These are phyloP conservation scores for Solanum clarkiae DNA, from an alignment of 257 asterid genomes.

Conservation along the genomic window DNA sequence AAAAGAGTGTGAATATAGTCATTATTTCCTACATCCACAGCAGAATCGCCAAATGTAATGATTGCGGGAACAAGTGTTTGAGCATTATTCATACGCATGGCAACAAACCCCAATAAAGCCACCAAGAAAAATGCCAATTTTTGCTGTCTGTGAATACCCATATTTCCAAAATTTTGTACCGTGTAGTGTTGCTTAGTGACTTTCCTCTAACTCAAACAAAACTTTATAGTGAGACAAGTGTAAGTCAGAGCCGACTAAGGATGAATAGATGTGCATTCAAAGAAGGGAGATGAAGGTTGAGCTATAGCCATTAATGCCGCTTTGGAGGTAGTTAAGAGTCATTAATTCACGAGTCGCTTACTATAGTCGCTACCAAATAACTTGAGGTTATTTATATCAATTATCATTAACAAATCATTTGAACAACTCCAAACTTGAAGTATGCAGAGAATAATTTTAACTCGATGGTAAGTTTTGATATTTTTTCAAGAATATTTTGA, in stretches of 20 bases:
- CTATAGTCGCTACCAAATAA: not conserved
- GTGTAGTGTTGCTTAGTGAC: not conserved
- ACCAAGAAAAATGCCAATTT: constrained; percentile 7
- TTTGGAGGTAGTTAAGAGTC: constrained; percentile 24
- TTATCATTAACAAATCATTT: not conserved
- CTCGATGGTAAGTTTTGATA: not conserved
- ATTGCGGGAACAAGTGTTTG: constrained; percentile 73
- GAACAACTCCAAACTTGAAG: not conserved
- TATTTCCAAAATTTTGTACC: not conserved
- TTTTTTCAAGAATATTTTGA: not conserved
- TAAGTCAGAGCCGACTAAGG: not conserved
- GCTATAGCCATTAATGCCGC: constrained; percentile 37
- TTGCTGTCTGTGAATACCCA: constrained; percentile 2
- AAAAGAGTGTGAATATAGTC: constrained; percentile 49
- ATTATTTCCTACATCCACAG: constrained; percentile 81
- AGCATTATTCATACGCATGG: constrained; percentile 16
- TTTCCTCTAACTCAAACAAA: not conserved
- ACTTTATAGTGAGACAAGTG: not conserved
- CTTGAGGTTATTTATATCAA: not conserved
- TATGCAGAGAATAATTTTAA: not conserved
- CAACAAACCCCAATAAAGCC: constrained; percentile 12
- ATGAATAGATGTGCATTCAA: not conserved
- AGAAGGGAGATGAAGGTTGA: constrained; percentile 16
- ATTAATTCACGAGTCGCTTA: constrained; percentile 8
- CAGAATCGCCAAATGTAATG: constrained; percentile 76